These are phyloP conservation scores for Eucalyptus melliodora DNA, from an alignment of 345 rosid species.

Conservation along the genomic window DNA sequence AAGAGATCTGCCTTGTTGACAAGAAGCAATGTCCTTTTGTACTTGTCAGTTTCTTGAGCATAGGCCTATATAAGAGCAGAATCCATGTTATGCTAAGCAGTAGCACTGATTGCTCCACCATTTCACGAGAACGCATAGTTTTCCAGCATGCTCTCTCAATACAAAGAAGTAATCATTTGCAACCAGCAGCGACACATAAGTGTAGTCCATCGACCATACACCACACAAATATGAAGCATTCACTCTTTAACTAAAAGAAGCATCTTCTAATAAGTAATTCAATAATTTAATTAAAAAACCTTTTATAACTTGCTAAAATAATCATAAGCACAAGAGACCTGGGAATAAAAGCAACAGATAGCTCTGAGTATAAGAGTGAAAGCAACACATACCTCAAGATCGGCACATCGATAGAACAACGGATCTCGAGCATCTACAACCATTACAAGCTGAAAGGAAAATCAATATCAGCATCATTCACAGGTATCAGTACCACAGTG, in stretches of 20 bases:
- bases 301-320: background rate
- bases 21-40: conserved; percentile 73
- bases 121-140: background rate
- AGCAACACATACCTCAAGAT: conserved; percentile 63
- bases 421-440: conserved; percentile 97
- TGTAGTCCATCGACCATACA: background rate
- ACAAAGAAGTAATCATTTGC: background rate
- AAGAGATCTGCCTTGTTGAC: conserved; percentile 95
- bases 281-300: background rate
- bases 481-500: background rate
- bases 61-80: conserved; percentile 35
- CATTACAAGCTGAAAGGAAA: conserved; percentile 70
- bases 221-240: background rate
- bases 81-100: background rate
- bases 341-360: background rate
- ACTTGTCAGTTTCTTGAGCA: conserved; percentile 66
- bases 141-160: background rate
- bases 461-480: background rate
- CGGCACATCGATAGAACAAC: conserved; percentile 80
- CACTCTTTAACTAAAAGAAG: background rate
- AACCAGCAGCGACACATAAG: background rate
- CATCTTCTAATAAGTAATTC: background rate
- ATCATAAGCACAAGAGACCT: background rate
- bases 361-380: background rate
- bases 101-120: background rate